Conservation (phyloP, 78 protist genomes). For the Dictyostelium brefeldianum region DNA sequence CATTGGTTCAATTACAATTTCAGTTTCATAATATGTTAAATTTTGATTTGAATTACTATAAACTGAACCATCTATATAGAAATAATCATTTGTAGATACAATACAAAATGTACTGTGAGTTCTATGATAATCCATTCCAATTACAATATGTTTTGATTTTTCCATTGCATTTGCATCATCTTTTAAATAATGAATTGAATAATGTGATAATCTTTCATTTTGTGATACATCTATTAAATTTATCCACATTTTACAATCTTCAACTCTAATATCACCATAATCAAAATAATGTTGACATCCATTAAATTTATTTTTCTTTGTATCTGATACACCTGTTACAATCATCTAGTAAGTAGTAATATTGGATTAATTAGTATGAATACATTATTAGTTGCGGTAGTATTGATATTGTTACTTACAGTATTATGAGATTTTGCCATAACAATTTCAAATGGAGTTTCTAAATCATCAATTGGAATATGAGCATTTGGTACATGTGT, state of each 20-base stretch:
- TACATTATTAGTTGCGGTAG: no score
- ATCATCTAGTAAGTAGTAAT: not conserved
- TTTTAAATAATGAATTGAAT: not conserved
- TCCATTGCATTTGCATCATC: not conserved
- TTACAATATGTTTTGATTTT: not conserved
- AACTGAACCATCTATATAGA: not conserved
- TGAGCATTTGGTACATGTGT: not conserved
- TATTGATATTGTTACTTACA: not conserved
- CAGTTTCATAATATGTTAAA: not conserved
- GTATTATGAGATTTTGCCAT: not conserved
- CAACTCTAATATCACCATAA: not conserved
- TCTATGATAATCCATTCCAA: not conserved
- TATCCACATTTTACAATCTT: slow-evolving; percentile 13
- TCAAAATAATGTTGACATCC: slow-evolving; percentile 21
- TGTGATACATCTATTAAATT: slow-evolving; percentile 8
- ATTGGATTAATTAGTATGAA: no score
- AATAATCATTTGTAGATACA: not conserved
- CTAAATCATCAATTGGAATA: not conserved
- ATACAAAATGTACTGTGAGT: not conserved
- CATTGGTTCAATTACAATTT: not conserved
- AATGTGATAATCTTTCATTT: slow-evolving; percentile 4
- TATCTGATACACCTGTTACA: not conserved
- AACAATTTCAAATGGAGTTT: not conserved
- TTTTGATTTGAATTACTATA: slow-evolving; percentile 6
- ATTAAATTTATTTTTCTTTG: slow-evolving; percentile 1